These are phyloP conservation scores for Vachellia pachyceras DNA, from an alignment of 306 rosid genomes.

Conservation along the genomic window DNA sequence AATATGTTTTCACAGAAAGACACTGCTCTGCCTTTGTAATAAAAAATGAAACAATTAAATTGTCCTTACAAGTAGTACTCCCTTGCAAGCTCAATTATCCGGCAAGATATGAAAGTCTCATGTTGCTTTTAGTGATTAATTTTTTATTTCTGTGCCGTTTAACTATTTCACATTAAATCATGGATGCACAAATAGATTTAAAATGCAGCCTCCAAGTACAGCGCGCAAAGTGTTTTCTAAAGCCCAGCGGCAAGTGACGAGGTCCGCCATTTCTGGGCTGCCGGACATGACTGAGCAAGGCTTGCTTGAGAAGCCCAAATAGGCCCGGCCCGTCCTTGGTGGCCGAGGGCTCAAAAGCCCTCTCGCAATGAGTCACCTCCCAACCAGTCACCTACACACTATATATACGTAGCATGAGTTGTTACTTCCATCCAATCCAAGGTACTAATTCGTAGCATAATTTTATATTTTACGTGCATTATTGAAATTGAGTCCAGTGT, in stretches of 20 bases:
- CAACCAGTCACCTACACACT: too few species aligned
- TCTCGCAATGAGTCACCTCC: background rate
- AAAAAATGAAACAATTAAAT: too few species aligned
- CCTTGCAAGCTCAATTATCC: background rate
- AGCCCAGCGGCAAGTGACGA: background rate
- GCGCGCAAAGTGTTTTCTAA: background rate
- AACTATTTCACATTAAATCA: background rate
- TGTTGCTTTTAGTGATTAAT: background rate
- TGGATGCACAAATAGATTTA: too few species aligned
- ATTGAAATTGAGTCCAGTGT: too few species aligned
- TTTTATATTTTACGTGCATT: too few species aligned
- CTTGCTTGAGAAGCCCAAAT: background rate
- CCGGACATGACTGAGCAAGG: background rate
- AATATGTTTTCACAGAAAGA: too few species aligned
- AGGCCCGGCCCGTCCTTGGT: background rate
- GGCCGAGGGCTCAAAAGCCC: background rate
- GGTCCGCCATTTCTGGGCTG: background rate
- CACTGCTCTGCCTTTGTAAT: too few species aligned
- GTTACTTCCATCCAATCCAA: too few species aligned
- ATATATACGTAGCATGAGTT: too few species aligned
- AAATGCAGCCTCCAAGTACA: background rate
- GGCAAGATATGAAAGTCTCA: background rate
- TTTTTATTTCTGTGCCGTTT: too few species aligned
- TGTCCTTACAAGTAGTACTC: background rate
- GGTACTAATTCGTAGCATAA: too few species aligned